A percentile compares a stretch with the other conserved stretches of the same genome.
Evolutionary conservation across 306 rosid genomes (phyloP).

Genomic region (Phaseolus lunatus): DNA sequence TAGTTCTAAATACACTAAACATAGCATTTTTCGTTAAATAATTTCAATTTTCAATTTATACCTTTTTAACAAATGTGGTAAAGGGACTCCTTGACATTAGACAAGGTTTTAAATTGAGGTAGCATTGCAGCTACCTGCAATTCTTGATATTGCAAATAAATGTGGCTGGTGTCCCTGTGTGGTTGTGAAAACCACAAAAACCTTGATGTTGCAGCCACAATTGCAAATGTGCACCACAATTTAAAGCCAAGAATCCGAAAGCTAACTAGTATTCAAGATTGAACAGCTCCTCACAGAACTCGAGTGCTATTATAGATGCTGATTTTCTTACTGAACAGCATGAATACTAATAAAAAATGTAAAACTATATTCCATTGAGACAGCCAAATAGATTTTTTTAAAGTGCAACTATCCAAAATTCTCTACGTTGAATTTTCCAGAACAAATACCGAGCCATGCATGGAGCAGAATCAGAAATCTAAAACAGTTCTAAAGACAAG

Average conservation of each 20-base stretch:
- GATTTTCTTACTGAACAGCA: not conserved
- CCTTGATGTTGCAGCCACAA: not conserved
- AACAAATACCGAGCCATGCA: not conserved
- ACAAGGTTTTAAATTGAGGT: not conserved
- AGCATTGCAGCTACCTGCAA: not conserved
- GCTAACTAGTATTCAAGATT: not conserved
- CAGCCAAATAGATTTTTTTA: not conserved
- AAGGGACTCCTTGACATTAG: not conserved
- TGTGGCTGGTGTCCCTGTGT: not conserved
- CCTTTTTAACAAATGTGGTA: not conserved
- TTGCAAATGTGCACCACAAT: not conserved
- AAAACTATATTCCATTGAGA: not conserved
- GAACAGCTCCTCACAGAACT: constrained; percentile 34
- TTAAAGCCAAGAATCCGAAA: not conserved
- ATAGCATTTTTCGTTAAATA: too few relatives aligned
- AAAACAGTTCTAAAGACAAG: not conserved
- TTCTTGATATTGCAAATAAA: not conserved
- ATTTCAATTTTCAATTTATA: not conserved
- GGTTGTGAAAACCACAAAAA: not conserved
- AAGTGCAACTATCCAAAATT: not conserved
- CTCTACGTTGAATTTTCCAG: not conserved
- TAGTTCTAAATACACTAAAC: not conserved
- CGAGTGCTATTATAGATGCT: not conserved
- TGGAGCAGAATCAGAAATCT: not conserved
- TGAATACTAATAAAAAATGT: not conserved